These are phyloP conservation scores for Globisporangium abappressorium DNA, from an alignment of 352 stramenopile genomes.

Conservation along the genomic window DNA sequence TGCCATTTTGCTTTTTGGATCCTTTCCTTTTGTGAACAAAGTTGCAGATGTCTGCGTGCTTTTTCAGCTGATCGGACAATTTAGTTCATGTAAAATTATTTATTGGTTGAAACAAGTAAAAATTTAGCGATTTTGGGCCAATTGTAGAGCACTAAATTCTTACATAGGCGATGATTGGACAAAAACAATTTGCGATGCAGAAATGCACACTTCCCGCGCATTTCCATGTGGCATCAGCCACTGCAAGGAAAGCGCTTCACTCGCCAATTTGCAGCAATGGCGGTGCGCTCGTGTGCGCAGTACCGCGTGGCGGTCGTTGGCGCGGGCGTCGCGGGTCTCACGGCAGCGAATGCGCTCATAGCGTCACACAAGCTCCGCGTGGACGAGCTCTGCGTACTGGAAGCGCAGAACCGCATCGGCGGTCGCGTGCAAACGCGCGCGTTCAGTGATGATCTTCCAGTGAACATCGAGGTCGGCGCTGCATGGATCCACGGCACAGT, in stretches of 20 bases:
- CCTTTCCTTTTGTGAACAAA: neutral
- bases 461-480: conserved; percentile 52
- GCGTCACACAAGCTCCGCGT: conserved; percentile 26
- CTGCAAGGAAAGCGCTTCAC: neutral
- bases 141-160: neutral
- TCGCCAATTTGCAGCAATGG: neutral
- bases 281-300: neutral
- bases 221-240: neutral
- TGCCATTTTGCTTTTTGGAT: conserved; percentile 5
- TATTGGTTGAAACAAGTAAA: no score
- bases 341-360: conserved; percentile 39
- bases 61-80: no score
- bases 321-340: conserved; percentile 45
- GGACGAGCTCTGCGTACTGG: conserved; percentile 42
- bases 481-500: conserved; percentile 61
- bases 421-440: conserved; percentile 42
- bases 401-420: conserved; percentile 46
- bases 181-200: neutral
- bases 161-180: neutral
- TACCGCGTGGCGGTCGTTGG: conserved; percentile 44
- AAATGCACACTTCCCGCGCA: neutral
- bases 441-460: conserved; percentile 41
- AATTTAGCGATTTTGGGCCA: no score
- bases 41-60: neutral
- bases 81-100: no score